A percentile compares a stretch with the other conserved stretches of the same genome.
Conservation (phyloP, 495 filamentous ascomycete genomes). For the Tuber microsphaerosporum region DNA sequence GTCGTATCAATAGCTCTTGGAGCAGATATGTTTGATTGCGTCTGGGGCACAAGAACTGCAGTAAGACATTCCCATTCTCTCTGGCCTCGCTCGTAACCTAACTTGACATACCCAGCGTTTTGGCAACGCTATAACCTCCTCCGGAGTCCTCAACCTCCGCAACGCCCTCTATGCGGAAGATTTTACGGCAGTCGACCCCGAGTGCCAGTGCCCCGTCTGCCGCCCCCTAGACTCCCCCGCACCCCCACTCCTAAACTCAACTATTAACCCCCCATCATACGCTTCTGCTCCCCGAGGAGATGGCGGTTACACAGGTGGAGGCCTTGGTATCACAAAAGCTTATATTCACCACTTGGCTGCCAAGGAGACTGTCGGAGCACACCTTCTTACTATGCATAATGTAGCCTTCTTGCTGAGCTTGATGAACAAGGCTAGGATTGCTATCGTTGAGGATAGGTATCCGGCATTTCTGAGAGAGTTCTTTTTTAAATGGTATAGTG, state of each 20-base stretch:
- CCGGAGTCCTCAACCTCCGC: constrained; percentile 75
- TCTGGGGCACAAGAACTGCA: constrained; percentile 94
- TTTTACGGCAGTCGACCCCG: constrained; percentile 73
- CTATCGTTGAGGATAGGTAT: constrained; percentile 76
- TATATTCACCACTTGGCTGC: constrained; percentile 85
- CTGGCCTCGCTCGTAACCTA: constrained; percentile 1
- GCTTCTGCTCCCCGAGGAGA: neutral
- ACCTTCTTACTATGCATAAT: constrained; percentile 91
- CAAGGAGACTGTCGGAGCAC: constrained; percentile 93
- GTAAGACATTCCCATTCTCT: constrained; percentile 39
- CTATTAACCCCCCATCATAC: constrained; percentile 28
- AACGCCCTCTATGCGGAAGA: constrained; percentile 67
- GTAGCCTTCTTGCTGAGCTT: constrained; percentile 79
- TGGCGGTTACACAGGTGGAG: constrained; percentile 51
- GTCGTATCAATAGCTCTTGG: constrained; percentile 85
- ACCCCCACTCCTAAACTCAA: constrained; percentile 24
- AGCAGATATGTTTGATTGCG: constrained; percentile 99
- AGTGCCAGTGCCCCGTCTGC: constrained; percentile 74
- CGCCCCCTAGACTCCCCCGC: constrained; percentile 46
- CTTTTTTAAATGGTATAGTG: constrained; percentile 64
- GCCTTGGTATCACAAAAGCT: constrained; percentile 76
- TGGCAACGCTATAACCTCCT: constrained; percentile 79
- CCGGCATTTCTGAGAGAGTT: constrained; percentile 71
- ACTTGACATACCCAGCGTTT: constrained; percentile 54
- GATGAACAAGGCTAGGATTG: constrained; percentile 65